Conservation (phyloP, 1,284 basidiomycete genomes). For the Apiotrichum montevideense region DNA sequence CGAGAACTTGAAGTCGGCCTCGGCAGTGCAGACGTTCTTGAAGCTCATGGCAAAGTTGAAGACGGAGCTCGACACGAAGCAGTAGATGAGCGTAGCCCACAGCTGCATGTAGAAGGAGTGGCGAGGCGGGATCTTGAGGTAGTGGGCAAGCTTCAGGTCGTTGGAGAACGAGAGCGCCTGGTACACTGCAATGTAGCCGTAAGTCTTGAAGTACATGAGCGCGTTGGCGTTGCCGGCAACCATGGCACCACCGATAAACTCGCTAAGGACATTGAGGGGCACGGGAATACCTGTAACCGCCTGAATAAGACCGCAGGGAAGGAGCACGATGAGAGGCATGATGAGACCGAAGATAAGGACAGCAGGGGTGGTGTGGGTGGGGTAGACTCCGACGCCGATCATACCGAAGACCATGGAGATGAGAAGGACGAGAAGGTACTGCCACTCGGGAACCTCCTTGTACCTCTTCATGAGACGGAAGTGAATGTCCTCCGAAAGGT, state of each 20-base stretch:
- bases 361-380: conserved; percentile 5
- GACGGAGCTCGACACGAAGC: conserved; percentile 1
- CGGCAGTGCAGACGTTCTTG: conserved; percentile 4
- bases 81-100: conserved; percentile 56
- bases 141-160: conserved; percentile 49
- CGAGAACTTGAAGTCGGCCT: conserved; percentile 8
- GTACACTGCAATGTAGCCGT: conserved; percentile 49
- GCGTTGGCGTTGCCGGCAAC: conserved; percentile 55
- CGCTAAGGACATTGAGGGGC: conserved; percentile 51
- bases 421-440: conserved; percentile 11
- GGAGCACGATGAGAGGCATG: conserved; percentile 7
- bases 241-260: conserved; percentile 55
- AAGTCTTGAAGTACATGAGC: conserved; percentile 55
- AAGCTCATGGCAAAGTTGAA: conserved; percentile 13
- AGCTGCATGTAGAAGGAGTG: conserved; percentile 62
- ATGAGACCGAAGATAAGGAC: conserved; percentile 11
- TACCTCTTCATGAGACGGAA: conserved; percentile 51
- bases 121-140: conserved; percentile 16
- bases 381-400: conserved; percentile 11
- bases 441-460: conserved; percentile 31
- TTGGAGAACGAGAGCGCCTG: conserved; percentile 49
- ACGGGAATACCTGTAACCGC: conserved; percentile 54
- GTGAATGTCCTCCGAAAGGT: conserved; percentile 29
- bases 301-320: conserved; percentile 52
- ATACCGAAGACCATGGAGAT: conserved; percentile 3